Base-by-base conservation (phyloP, 768 basidiomycete genomes). In the Lactarius trivialis region DNA sequence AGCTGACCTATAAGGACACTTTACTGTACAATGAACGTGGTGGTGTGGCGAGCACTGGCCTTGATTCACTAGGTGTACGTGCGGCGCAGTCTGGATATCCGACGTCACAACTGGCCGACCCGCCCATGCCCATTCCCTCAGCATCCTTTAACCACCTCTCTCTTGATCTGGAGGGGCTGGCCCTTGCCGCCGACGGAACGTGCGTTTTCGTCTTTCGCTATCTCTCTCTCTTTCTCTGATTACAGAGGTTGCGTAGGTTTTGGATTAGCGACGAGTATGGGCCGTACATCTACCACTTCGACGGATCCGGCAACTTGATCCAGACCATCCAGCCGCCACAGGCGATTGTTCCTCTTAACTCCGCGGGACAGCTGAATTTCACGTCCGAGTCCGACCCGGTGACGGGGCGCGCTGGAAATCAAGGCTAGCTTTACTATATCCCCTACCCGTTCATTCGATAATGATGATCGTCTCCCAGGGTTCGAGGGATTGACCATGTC, bases 191-290 rank as follows among this genome's bases (percentile, higher is more conserved):
- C 0, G 86, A 88, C 65, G 85, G 85, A 66, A 80, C 78, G 82
- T 83, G 61, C 58, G 80, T 72, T 2, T 2, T 33, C n/a, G 26
- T 36, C 19, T 19, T 39, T 45, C 6, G 21, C 21, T 45, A 14
- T 4, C 28, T 24, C 17, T 48, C 9, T 14, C 6, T 24, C 58
- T 14, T 12, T 34, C 2, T 24, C 11, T 19, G 7, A 28, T 26
- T 36, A 17, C 26, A 30, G 55, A 4, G 19, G 8, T 41, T 34
- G 50, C n/a, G 34, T 50, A 84, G 83, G 0, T 84, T 78, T 71
- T 86, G 83, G 84, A 75, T 82, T 33, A 82, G 82, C 66, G 86
- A 88, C 68, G 86, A 88, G 72, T 88, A 87, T 65, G 86, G 85
- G 1, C 83, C 84, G 3, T 83, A 84, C 67, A 82, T 87, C 64